Conservation (phyloP, 257 asterid species). For the Solanum rostratum region DNA sequence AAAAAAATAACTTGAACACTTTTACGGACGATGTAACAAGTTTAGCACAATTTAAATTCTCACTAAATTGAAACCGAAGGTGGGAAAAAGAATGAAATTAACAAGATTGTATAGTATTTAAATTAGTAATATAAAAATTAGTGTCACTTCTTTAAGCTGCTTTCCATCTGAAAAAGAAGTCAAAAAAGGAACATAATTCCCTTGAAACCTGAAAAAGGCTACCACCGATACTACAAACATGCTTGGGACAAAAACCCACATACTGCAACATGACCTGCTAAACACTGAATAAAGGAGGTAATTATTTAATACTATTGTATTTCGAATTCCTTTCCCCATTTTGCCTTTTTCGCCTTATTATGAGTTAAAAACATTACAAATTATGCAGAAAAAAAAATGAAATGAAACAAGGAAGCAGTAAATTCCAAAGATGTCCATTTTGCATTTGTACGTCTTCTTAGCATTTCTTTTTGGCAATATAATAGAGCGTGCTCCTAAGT, state of each 20-base stretch:
- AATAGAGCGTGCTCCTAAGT: not conserved
- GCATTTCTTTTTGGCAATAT: conserved; percentile 8
- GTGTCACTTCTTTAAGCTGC: not conserved
- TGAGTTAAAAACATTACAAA: conserved; percentile 1
- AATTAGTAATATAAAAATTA: not conserved
- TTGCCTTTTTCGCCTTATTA: not conserved
- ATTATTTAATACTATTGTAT: not conserved
- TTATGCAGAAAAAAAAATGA: conserved; percentile 5
- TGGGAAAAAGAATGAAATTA: not conserved
- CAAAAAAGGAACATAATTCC: not conserved
- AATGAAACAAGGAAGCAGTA: conserved; percentile 2
- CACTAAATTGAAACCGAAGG: not conserved
- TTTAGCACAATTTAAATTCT: not conserved
- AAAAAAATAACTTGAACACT: not conserved
- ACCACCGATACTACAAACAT: not conserved
- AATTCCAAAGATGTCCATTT: not conserved
- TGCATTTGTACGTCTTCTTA: conserved; percentile 1
- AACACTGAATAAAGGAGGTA: not conserved
- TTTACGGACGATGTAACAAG: not conserved
- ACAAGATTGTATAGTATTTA: not conserved
- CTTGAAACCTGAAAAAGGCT: conserved; percentile 4
- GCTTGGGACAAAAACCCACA: conserved; percentile 2
- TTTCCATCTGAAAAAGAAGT: not conserved
- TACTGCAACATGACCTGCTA: not conserved
- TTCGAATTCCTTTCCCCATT: not conserved